These are phyloP conservation scores for Cichorium intybus DNA, from an alignment of 140 eudicot species.

Conservation along the genomic window DNA sequence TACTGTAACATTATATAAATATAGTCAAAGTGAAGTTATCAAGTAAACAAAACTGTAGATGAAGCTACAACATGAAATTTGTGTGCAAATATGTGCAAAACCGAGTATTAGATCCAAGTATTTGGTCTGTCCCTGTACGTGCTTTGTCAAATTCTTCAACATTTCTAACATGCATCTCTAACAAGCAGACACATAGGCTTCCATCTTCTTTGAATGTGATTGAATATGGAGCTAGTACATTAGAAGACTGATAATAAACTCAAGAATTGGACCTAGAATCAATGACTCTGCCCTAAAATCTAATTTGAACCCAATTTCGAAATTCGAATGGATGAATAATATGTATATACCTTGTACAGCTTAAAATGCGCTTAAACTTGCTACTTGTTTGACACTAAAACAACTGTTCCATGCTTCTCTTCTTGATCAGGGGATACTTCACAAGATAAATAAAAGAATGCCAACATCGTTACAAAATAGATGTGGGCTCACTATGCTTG, in stretches of 20 bases:
- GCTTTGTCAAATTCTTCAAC: neutral
- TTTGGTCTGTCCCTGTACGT: neutral
- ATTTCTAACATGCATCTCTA: neutral
- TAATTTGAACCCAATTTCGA: neutral
- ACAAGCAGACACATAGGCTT: neutral
- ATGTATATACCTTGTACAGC: neutral
- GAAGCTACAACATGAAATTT: neutral
- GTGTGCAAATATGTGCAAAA: neutral
- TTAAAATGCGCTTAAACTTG: neutral
- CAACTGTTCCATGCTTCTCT: neutral
- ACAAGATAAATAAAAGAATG: conserved; percentile 57
- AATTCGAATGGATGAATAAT: neutral
- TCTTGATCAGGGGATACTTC: conserved; percentile 50
- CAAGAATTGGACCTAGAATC: neutral
- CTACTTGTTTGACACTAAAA: neutral
- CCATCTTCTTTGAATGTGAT: conserved; percentile 2
- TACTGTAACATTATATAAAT: neutral
- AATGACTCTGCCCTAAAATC: neutral
- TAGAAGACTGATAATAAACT: neutral
- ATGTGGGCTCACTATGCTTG: conserved; percentile 54
- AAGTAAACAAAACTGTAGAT: conserved; percentile 6
- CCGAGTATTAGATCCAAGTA: neutral
- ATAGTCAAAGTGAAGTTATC: neutral
- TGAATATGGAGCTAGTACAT: neutral
- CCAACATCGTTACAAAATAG: conserved; percentile 62